Base-by-base conservation (phyloP, 2,329 filamentous ascomycete species). In the Phyllosticta capitalensis region DNA sequence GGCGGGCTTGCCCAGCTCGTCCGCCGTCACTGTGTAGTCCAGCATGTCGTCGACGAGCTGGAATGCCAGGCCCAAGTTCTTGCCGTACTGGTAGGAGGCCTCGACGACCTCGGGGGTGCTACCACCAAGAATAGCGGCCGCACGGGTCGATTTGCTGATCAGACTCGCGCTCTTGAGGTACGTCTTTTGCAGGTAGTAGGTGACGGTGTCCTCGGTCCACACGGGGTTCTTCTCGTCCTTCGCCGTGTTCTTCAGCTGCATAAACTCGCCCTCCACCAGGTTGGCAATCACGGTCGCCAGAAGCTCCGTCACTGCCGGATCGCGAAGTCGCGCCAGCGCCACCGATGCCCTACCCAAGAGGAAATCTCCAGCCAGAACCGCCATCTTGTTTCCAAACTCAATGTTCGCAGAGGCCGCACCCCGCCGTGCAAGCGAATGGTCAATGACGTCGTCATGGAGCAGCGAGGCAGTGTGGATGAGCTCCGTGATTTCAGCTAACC, bases 361-460 rank as follows among this genome's bases (percentile, higher is more conserved):
- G 69, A 99, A 99, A 72, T 99, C 94, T n/a, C 94, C 94, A 0
- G 94, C 94, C 65, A 99, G 76, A 2, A 99, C 92, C 14, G 94
- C 92, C 92, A 99, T 97, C 75, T 99, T 99, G 79, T 99, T 99
- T 64, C 94, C 94, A 68, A 97, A 97, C 68, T 92, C 89, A 63
- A 94, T 83, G 72, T 99, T 99, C 30, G 94, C 94, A 1, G 90
- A 95, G 7, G 90, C 88, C 2, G 85, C 84, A 28, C 90, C 89
- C 62, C 94, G 88, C 59, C 94, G 85, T 10, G 91, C 88, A 50
- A 89, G 81, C 1, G 92, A 95, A 72, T 92, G 89, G 71, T 99
- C 94, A 69, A 99, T 96, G 28, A 99, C 94, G 76, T 99, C 94
- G 80, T 99, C 94, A 75, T 99, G 94, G 14, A 99, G 84, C 19